These are phyloP conservation scores for Trichosporon ovoides DNA, from an alignment of 1,284 basidiomycete genomes.

Conservation along the genomic window DNA sequence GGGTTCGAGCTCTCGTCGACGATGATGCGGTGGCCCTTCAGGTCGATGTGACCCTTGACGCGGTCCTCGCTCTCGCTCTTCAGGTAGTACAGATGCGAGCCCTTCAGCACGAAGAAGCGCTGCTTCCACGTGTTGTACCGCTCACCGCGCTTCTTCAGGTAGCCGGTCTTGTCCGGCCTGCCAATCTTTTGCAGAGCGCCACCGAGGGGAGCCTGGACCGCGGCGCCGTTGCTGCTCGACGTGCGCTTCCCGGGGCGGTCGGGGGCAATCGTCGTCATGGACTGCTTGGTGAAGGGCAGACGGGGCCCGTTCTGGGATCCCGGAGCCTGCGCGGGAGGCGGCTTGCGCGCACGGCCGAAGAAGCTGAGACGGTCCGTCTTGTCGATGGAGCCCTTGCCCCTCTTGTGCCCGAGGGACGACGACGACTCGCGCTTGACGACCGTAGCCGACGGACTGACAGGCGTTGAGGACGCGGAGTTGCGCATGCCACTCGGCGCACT, in stretches of 20 bases:
- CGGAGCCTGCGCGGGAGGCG: constrained; percentile 55
- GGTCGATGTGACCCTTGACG: constrained; percentile 92
- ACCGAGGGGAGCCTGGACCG: constrained; percentile 13
- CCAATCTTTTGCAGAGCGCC: constrained; percentile 79
- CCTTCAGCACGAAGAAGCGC: constrained; percentile 92
- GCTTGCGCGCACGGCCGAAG: constrained; percentile 72
- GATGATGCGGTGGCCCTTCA: constrained; percentile 86
- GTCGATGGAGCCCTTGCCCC: constrained; percentile 45
- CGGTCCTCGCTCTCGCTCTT: constrained; percentile 73
- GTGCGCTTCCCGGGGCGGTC: constrained; percentile 39
- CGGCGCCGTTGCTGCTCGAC: constrained; percentile 7
- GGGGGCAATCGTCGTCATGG: constrained; percentile 16
- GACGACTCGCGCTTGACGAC: constrained; percentile 41
- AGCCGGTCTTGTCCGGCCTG: constrained; percentile 77
- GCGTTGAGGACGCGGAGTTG: constrained; percentile 10
- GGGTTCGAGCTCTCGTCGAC: constrained; percentile 88
- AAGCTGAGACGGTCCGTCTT: constrained; percentile 54
- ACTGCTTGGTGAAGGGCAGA: constrained; percentile 20
- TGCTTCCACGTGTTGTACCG: constrained; percentile 90
- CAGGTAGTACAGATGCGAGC: constrained; percentile 78
- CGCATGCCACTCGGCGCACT: constrained; percentile 4
- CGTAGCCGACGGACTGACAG: constrained; percentile 9
- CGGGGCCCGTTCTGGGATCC: constrained; percentile 23
- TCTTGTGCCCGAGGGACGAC: constrained; percentile 44
- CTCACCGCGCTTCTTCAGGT: constrained; percentile 94